phyloP scores from a whole-genome alignment of 305 asterid genomes.

The Coffea humblotiana region DNA sequence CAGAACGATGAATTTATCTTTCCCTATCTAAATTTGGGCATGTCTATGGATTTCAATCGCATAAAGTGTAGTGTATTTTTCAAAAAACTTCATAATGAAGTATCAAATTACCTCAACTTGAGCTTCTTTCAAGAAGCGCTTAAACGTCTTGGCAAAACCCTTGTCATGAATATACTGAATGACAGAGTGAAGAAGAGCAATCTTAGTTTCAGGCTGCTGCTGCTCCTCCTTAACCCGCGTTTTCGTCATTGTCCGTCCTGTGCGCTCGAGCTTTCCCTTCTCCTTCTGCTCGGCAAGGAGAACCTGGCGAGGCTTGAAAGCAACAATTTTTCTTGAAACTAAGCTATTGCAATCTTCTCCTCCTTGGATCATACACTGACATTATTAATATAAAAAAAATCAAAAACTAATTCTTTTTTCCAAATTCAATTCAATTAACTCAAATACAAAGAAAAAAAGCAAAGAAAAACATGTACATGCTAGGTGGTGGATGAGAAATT shows the following conservation, averaged over 20 bases:
- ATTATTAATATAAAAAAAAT: background rate
- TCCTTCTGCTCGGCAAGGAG: conserved; percentile 28
- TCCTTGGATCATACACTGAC: conserved; percentile 13
- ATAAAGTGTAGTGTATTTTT: too few species aligned
- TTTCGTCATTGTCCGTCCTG: conserved; percentile 16
- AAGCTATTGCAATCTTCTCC: conserved; percentile 9
- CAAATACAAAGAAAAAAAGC: too few species aligned
- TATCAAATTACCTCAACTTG: conserved; percentile 24
- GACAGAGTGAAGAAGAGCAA: conserved; percentile 25
- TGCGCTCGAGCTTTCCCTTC: background rate
- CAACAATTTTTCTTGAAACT: conserved; percentile 13
- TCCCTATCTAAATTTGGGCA: background rate
- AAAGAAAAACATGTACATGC: too few species aligned
- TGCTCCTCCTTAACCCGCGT: background rate
- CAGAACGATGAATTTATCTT: background rate
- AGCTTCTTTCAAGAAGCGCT: conserved; percentile 31
- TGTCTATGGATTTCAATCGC: too few species aligned
- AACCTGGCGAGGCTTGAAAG: conserved; percentile 37
- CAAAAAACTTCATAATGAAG: background rate
- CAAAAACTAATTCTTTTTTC: background rate
- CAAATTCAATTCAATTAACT: background rate
- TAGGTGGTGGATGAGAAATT: too few species aligned
- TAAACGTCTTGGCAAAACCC: conserved; percentile 35
- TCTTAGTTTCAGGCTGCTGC: conserved; percentile 2
- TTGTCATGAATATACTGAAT: conserved; percentile 25